Evolutionary conservation across 306 rosid genomes (phyloP).

Genomic region (Glycine tomentella): DNA sequence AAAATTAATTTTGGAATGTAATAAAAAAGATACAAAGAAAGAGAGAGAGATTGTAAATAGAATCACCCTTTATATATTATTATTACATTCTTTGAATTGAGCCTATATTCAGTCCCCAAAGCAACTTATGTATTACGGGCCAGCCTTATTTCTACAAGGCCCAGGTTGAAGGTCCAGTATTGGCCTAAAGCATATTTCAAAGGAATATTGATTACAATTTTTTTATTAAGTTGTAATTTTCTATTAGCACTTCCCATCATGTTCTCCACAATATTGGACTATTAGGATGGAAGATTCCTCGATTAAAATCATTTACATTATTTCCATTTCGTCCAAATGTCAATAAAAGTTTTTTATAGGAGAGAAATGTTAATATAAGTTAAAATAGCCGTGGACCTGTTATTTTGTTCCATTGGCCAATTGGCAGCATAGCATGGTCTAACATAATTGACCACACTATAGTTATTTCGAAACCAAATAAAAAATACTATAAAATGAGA

Average conservation of each 20-base stretch:
- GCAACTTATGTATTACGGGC: too few relatives aligned
- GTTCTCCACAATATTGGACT: constrained; percentile 15
- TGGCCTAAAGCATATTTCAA: background rate
- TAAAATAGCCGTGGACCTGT: constrained; percentile 21
- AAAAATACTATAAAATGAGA: constrained; percentile 11
- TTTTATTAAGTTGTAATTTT: constrained; percentile 13
- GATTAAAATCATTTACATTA: background rate
- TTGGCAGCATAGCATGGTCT: constrained; percentile 21
- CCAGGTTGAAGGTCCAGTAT: too few relatives aligned
- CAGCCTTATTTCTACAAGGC: too few relatives aligned
- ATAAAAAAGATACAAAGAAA: too few relatives aligned
- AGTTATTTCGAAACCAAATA: constrained; percentile 24
- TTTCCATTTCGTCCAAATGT: constrained; percentile 31
- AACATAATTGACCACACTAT: constrained; percentile 16
- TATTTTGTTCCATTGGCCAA: background rate
- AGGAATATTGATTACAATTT: background rate
- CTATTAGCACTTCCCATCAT: constrained; percentile 31
- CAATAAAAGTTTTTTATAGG: background rate
- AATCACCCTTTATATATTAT: too few relatives aligned
- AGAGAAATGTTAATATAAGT: background rate
- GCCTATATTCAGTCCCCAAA: too few relatives aligned
- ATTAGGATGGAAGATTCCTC: constrained; percentile 35
- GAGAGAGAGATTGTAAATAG: too few relatives aligned
- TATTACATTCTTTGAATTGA: too few relatives aligned
- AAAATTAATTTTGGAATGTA: too few relatives aligned